Evolutionary conservation across 1,284 basidiomycete genomes (phyloP).

Genomic region (Ganoderma meredithae): DNA sequence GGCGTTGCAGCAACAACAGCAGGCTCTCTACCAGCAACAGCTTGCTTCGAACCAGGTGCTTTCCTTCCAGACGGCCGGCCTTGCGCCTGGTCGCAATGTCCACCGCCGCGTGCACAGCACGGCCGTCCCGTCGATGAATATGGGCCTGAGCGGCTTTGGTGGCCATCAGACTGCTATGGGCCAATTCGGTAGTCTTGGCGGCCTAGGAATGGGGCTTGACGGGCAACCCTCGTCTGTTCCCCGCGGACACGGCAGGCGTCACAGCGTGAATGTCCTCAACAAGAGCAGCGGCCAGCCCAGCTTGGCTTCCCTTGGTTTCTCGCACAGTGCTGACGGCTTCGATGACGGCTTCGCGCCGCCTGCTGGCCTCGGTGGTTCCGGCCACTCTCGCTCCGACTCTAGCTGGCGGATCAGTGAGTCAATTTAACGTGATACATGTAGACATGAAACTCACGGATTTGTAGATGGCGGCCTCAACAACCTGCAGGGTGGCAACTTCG

Average conservation of each 20-base stretch:
- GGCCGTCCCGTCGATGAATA: conserved; percentile 63
- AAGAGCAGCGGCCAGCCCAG: conserved; percentile 61
- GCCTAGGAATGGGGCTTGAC: conserved; percentile 68
- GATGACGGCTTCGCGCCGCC: conserved; percentile 78
- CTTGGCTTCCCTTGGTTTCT: conserved; percentile 61
- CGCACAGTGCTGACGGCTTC: conserved; percentile 69
- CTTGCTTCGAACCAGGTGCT: conserved; percentile 79
- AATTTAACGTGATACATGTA: conserved; percentile 11
- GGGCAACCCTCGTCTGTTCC: conserved; percentile 70
- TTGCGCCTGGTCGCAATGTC: conserved; percentile 66
- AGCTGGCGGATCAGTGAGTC: conserved; percentile 89
- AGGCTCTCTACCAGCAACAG: conserved; percentile 89
- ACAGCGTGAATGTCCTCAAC: conserved; percentile 93
- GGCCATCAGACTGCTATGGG: conserved; percentile 67
- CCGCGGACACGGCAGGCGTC: conserved; percentile 89
- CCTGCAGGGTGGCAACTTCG: conserved; percentile 69
- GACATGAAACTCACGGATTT: conserved; percentile 30
- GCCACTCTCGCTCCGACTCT: conserved; percentile 80
- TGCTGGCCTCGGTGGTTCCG: conserved; percentile 67
- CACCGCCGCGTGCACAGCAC: conserved; percentile 94
- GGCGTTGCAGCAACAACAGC: conserved; percentile 89
- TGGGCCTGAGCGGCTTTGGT: conserved; percentile 50
- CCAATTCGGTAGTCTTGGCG: conserved; percentile 68
- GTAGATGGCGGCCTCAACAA: conserved; percentile 78
- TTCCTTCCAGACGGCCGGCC: conserved; percentile 68